Conservation (phyloP, 1,284 basidiomycete species). For the Pseudozyma sp. region DNA sequence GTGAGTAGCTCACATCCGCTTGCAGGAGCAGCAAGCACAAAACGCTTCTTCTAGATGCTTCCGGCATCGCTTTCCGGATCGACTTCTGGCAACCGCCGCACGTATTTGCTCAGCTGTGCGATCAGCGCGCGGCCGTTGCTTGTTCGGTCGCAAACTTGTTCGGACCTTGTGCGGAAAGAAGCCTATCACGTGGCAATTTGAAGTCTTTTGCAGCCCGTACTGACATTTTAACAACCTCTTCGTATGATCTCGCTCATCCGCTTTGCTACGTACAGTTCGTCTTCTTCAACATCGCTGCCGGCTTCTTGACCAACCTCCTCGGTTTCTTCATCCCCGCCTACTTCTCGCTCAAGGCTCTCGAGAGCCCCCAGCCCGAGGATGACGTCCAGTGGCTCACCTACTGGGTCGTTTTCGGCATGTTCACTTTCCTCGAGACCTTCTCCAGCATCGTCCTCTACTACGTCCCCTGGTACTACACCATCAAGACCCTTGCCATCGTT, state of each 20-base stretch:
- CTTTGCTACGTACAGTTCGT: constrained; percentile 69
- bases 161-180: too few species aligned
- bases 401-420: constrained; percentile 69
- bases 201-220: not conserved
- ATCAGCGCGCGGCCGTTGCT: too few species aligned
- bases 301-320: constrained; percentile 68
- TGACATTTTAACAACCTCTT: not conserved
- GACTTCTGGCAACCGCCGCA: too few species aligned
- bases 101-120: too few species aligned
- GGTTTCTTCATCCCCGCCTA: constrained; percentile 68
- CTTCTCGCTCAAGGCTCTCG: constrained; percentile 68
- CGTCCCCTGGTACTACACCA: constrained; percentile 86
- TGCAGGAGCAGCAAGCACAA: not conserved
- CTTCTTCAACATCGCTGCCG: constrained; percentile 69
- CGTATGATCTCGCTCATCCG: constrained; percentile 11
- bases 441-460: constrained; percentile 70
- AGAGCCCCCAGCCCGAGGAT: constrained; percentile 67
- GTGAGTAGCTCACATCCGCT: constrained; percentile 35
- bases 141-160: too few species aligned
- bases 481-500: constrained; percentile 86
- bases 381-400: constrained; percentile 70
- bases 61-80: too few species aligned
- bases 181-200: not conserved
- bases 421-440: constrained; percentile 68
- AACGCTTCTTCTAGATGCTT: not conserved